A percentile compares a stretch with the other conserved stretches of the same genome.
Evolutionary conservation across 768 basidiomycete species (phyloP).

Genomic region (Auriscalpium orientale): DNA sequence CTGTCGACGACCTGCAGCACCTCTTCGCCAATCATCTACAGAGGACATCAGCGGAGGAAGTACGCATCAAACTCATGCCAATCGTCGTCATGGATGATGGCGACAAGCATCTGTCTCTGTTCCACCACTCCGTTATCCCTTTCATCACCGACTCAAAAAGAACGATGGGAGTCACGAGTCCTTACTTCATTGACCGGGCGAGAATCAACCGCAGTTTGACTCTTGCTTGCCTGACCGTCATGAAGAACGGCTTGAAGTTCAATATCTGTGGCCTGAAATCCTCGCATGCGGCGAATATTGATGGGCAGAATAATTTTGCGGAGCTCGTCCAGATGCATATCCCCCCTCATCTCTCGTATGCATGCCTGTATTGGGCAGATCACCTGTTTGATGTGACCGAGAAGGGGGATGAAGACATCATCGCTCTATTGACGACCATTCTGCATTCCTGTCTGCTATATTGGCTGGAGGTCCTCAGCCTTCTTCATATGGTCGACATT

Average conservation of each 20-base stretch:
- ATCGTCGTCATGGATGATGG: conserved; percentile 3
- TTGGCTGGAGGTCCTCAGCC: conserved; percentile 32
- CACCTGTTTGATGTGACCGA: conserved; percentile 17
- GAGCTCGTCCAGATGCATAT: conserved; percentile 19
- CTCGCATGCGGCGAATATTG: conserved; percentile 25
- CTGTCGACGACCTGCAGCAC: conserved; percentile 4
- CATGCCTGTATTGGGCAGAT: conserved; percentile 30
- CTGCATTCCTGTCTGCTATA: conserved; percentile 22
- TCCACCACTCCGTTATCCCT: conserved; percentile 4
- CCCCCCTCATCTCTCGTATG: conserved; percentile 25
- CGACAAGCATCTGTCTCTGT: neutral
- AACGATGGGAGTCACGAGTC: neutral
- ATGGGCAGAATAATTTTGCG: conserved; percentile 17
- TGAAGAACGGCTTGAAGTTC: conserved; percentile 29
- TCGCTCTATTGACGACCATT: conserved; percentile 15
- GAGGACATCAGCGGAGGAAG: neutral
- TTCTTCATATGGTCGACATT: conserved; percentile 9
- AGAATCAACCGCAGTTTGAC: conserved; percentile 17
- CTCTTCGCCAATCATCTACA: conserved; percentile 1
- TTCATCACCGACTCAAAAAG: conserved; percentile 9
- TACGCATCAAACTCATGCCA: conserved; percentile 1
- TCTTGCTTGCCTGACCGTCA: conserved; percentile 20
- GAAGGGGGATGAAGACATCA: conserved; percentile 11
- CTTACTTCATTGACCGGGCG: conserved; percentile 4
- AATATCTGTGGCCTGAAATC: conserved; percentile 32